Evolutionary conservation across 1,139 yeast species (phyloP), one percentile per base, ranked within the genome.

Genomic region (Candida dubliniensis): DNA sequence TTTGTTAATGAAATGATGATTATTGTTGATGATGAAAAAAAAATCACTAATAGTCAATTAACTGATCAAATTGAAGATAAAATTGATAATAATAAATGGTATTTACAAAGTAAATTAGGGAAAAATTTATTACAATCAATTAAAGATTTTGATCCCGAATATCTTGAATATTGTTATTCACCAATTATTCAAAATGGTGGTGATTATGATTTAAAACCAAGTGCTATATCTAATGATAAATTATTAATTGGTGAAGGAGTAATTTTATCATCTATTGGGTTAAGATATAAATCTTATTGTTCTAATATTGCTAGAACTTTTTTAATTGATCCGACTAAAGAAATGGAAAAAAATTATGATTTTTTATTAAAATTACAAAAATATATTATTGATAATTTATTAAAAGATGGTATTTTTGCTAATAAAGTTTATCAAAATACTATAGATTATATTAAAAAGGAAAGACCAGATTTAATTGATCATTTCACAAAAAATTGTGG

Each of bases 121-220:
- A 75, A 82, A 53, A 78, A 76, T 47, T 60, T 78, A 29, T 62
- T 70, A 48, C 74, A 68, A 34, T 69, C 67, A 31, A 54, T 60
- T 45, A 59, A 69, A 40, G 82, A 81, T 45, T 86, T 89, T 54
- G 96, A 89, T 57, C 74, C 86, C 3, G 83, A 81, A 49, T 81
- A 82, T 51, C 69, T 93, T 31, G 98, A 93, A 64, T 93, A 97
- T 97, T 87, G 96, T 56, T 90, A 89, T 64, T 82, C 90, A 39
- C 98, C 99, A 27, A 87, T 89, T 46, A 77, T 93, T 47, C 96
- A 91, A 66, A 85, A 95, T 55, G 96, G 96, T 43, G 90, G 89
- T 36, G 82, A 82, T 43, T 91, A 83, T 60, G 96, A 90, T 62
- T 73, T 91, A 59, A 84, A 78, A 57, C 95, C 96, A 38, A 84